Evolutionary conservation across 2,329 filamentous ascomycete genomes (phyloP).

Genomic region (Madurella fahalii): DNA sequence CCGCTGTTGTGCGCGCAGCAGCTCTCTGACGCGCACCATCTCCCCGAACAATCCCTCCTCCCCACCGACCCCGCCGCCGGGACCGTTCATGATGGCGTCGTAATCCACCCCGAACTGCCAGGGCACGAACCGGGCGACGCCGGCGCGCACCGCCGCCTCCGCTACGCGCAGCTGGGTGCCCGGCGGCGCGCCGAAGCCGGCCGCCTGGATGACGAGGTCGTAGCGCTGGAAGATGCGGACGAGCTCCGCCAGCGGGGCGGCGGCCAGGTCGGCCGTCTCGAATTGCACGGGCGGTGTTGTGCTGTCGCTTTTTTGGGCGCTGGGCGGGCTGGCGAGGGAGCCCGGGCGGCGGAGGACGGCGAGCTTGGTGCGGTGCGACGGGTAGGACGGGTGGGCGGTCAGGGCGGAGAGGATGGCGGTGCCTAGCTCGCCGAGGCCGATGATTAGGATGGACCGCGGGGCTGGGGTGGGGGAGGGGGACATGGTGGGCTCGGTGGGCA

Average conservation of each 20-base stretch:
- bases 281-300: constrained; percentile 37
- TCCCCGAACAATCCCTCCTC: constrained; percentile 64
- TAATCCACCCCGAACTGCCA: constrained; percentile 76
- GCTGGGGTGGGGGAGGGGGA: neutral
- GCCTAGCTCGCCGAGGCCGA: constrained; percentile 66
- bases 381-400: constrained; percentile 37
- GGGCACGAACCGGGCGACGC: constrained; percentile 54
- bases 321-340: constrained; percentile 39
- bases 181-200: constrained; percentile 53
- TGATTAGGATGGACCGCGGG: constrained; percentile 46
- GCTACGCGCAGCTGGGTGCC: constrained; percentile 57
- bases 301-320: no score
- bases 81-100: constrained; percentile 56
- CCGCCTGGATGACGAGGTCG: constrained; percentile 56
- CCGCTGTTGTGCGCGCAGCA: constrained; percentile 45
- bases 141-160: constrained; percentile 49
- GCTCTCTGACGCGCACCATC: constrained; percentile 55
- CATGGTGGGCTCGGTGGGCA: neutral
- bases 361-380: constrained; percentile 36
- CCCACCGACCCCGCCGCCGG: constrained; percentile 51
- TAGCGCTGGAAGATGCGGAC: constrained; percentile 41
- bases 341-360: constrained; percentile 52
- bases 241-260: constrained; percentile 36
- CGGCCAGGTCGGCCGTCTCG: constrained; percentile 43
- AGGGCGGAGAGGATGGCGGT: constrained; percentile 51